Evolutionary conservation across 75 land plant genomes (phyloP).

Genomic region (Sequoia sempervirens): DNA sequence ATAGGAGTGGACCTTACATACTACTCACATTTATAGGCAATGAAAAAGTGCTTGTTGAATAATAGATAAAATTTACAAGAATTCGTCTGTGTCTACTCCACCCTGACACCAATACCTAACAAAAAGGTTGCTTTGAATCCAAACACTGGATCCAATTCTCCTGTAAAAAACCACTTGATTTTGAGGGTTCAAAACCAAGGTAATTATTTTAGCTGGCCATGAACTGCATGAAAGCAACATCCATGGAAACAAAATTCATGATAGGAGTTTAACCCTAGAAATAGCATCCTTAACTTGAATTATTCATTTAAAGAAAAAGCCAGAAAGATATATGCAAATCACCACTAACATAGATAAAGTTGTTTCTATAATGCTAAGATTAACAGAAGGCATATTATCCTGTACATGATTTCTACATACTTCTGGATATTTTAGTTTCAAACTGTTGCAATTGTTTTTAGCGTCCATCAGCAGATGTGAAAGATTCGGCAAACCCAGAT

Average conservation of each 20-base stretch:
- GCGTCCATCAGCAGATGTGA: conserved; percentile 71
- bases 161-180: not conserved
- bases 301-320: not conserved
- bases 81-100: not conserved
- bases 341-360: not conserved
- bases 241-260: not conserved
- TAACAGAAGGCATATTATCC: not conserved
- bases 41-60: not conserved
- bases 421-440: not conserved
- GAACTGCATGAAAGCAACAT: conserved; percentile 6
- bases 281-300: not conserved
- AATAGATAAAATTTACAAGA: not conserved
- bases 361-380: not conserved
- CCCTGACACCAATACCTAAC: not conserved
- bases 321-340: not conserved
- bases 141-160: not conserved
- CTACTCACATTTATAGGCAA: not conserved
- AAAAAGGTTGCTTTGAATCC: too few species aligned
- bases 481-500: conserved; percentile 78
- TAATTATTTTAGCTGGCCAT: not conserved
- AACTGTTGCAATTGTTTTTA: conserved; percentile 10
- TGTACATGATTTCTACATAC: not conserved
- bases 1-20: not conserved
- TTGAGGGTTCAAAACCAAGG: not conserved
- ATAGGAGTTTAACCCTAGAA: not conserved